A percentile compares a stretch with the other conserved stretches of the same genome.
Conservation (phyloP, 163 green algal species). For the Smithsoniella earleae region DNA sequence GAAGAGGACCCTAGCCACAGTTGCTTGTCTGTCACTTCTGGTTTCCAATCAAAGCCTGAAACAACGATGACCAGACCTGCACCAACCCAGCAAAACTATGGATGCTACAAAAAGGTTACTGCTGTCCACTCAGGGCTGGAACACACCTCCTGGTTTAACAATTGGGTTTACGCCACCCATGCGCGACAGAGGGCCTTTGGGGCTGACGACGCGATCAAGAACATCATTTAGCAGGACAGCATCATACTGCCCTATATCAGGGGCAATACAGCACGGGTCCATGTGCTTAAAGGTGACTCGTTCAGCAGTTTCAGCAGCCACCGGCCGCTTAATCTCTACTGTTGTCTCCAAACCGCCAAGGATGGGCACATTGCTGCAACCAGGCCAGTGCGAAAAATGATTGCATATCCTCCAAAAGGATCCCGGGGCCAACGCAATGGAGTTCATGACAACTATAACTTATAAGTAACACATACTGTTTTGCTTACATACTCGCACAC, state of each 20-base stretch:
- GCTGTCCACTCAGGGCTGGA: too few species aligned
- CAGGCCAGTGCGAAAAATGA: too few species aligned
- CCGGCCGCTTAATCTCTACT: background rate
- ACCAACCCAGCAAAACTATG: too few species aligned
- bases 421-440: too few species aligned
- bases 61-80: conserved; percentile 37
- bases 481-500: too few species aligned
- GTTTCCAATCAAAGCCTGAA: conserved; percentile 36
- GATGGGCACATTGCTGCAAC: background rate
- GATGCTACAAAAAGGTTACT: too few species aligned
- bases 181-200: conserved; percentile 35
- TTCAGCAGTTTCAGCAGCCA: background rate
- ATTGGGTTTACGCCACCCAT: background rate
- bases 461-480: too few species aligned
- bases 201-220: conserved; percentile 35
- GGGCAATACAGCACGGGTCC: conserved; percentile 41
- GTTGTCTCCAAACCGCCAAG: background rate
- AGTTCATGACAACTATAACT: too few species aligned
- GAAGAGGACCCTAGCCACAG: conserved; percentile 35
- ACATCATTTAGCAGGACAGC: conserved; percentile 38
- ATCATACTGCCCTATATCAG: conserved; percentile 37
- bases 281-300: conserved; percentile 38
- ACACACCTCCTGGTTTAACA: conserved; percentile 24
- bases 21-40: conserved; percentile 29
- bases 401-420: conserved; percentile 28